Conservation (phyloP, 805 yeast species). For the Pichia phayaonensis region DNA sequence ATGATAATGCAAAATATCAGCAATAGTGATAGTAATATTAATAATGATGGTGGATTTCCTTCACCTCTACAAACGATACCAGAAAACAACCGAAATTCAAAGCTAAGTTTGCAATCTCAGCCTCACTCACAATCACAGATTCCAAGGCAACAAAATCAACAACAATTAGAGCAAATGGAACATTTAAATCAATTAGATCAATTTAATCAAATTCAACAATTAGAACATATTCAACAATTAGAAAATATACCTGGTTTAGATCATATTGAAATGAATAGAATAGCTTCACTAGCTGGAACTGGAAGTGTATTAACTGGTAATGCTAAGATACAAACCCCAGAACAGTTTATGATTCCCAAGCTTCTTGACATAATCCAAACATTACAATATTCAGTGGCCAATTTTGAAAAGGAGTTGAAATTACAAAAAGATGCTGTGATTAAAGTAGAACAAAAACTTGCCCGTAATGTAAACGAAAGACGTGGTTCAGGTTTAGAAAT, state of each 20-base stretch:
- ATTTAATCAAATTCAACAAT: neutral
- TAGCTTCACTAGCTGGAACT: neutral
- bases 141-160: constrained; percentile 9
- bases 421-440: constrained; percentile 18
- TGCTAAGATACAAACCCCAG: neutral
- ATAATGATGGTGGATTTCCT: neutral
- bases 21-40: neutral
- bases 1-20: neutral
- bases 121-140: neutral
- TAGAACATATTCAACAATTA: neutral
- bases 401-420: constrained; percentile 15
- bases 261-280: neutral
- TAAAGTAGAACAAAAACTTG: constrained; percentile 23
- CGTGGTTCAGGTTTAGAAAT: constrained; percentile 26
- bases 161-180: constrained; percentile 9
- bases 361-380: neutral
- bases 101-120: constrained; percentile 1
- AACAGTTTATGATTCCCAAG: neutral
- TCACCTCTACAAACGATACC: neutral
- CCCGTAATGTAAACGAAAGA: constrained; percentile 18
- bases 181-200: neutral
- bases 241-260: neutral
- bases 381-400: constrained; percentile 1
- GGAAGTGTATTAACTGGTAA: neutral
- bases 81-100: constrained; percentile 1